Base-by-base conservation (phyloP, 2,329 filamentous ascomycete genomes). In the Penicillium sclerotigenum region DNA sequence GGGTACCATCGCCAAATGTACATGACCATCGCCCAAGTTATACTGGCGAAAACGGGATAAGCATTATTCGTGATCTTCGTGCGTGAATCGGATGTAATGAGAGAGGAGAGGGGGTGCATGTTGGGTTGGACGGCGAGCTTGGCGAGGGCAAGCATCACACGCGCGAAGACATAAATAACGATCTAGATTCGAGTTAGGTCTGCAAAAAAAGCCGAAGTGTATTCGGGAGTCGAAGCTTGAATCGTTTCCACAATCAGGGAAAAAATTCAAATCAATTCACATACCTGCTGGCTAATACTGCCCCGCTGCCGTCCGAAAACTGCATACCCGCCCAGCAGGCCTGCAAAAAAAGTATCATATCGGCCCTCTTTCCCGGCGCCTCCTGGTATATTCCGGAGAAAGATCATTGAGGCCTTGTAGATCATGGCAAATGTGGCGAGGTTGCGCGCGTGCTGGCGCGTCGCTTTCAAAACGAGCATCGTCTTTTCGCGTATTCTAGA, bases 11-110 rank as follows among this genome's bases (percentile, higher is more conserved):
- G 84, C 80, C 97, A 99, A 59, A 99, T 76, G 77, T 93, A 91
- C 94, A 99, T 99, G 61, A 99, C 91, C 69, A 86, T 80, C 5
- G 88, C 94, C 94, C 94, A 99, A 69, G 88, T 95, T 62, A 93
- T 68, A 65, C 88, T 89, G 40, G 94, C 93, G 77, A 99, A 99
- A 2, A 88, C 87, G 1, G 93, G 91, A 93, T 94, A 99, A 53
- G 90, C 90, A 70, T 93, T 87, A 71, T 85, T 72, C 67, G 79
- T 82, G 66, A 91, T 85, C 54, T 69, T 67, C 18, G 68, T 63
- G 36, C 75, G 74, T 71, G 72, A 73, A 79, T 67, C 77, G 62
- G 59, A 74, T 64, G 72, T 83, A 50, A 76, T 71, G 10, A 76
- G 62, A 24, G 67, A 73, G 46, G 68, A 80, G 18, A 77, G 64